Conservation (phyloP, 768 basidiomycete genomes). For the Lactifluus echinatus region DNA sequence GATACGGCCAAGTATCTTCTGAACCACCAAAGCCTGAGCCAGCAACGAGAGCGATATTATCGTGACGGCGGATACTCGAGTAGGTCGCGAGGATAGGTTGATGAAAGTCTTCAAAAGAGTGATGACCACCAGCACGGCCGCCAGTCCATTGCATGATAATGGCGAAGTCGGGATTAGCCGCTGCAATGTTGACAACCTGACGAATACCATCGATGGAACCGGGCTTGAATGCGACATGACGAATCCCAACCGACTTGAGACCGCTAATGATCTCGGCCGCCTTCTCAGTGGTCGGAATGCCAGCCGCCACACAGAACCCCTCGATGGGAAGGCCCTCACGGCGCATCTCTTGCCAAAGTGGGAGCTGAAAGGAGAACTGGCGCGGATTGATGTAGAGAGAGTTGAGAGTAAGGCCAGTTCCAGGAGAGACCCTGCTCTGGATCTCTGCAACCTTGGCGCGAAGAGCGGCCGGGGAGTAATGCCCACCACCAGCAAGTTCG, state of each 20-base stretch:
- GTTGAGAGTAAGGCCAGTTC: slow-evolving; percentile 90
- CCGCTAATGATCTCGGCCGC: slow-evolving; percentile 92
- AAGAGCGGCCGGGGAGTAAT: slow-evolving; percentile 86
- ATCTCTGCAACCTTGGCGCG: slow-evolving; percentile 92
- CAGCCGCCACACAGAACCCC: slow-evolving; percentile 98
- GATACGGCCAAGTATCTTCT: slow-evolving; percentile 93
- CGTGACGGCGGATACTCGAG: slow-evolving; percentile 76
- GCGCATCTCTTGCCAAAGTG: slow-evolving; percentile 96
- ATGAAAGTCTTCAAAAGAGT: slow-evolving; percentile 98
- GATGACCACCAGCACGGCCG: slow-evolving; percentile 96
- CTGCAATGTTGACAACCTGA: slow-evolving; percentile 93
- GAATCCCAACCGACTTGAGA: slow-evolving; percentile 76
- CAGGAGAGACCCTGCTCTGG: slow-evolving; percentile 71
- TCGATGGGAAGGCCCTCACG: slow-evolving; percentile 92
- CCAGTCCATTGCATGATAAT: slow-evolving; percentile 99
- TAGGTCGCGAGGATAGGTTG: slow-evolving; percentile 91
- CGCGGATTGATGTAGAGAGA: slow-evolving; percentile 96
- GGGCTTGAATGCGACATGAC: slow-evolving; percentile 96
- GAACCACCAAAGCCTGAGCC: slow-evolving; percentile 96
- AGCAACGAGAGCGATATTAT: slow-evolving; percentile 83
- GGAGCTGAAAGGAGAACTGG: slow-evolving; percentile 95
- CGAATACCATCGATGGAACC: slow-evolving; percentile 97
- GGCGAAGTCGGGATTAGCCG: slow-evolving; percentile 90
- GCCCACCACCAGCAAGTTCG: slow-evolving; percentile 96
- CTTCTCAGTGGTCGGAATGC: slow-evolving; percentile 94